Evolutionary conservation across 768 basidiomycete species (phyloP).

Genomic region (Boletus pseudopeckii): DNA sequence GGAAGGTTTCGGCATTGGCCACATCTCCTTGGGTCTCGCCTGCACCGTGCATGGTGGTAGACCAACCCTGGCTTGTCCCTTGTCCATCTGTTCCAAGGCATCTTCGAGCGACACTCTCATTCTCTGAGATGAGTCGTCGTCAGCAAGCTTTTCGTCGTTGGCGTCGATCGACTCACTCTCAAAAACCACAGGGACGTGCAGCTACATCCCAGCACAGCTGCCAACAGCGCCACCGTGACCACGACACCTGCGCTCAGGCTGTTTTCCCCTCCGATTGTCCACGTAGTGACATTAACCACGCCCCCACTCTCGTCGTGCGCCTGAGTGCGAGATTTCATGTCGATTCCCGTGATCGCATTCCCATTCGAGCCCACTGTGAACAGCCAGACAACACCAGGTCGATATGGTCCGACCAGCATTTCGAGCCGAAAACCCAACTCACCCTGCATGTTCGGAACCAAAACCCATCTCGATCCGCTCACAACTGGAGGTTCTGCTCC

Average conservation of each 20-base stretch:
- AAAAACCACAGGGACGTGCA: constrained; percentile 74
- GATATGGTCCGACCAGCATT: constrained; percentile 1
- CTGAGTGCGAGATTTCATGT: not conserved
- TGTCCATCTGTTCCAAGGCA: not conserved
- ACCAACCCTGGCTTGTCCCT: not conserved
- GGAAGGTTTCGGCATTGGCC: not conserved
- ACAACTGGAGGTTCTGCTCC: not conserved
- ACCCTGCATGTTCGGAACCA: constrained; percentile 14
- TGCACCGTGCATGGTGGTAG: not conserved
- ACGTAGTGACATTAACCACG: constrained; percentile 11
- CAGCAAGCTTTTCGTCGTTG: not conserved
- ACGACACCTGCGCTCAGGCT: constrained; percentile 61
- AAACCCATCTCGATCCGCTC: constrained; percentile 8
- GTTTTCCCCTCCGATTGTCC: not conserved
- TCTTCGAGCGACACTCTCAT: not conserved
- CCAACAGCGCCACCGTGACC: constrained; percentile 72
- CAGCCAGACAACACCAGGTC: not conserved
- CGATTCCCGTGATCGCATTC: not conserved
- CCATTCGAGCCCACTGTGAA: constrained; percentile 2
- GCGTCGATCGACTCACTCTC: constrained; percentile 43
- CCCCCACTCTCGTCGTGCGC: not conserved
- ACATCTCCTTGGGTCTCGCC: not conserved
- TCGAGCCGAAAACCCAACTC: not conserved
- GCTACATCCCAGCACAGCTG: constrained; percentile 51
- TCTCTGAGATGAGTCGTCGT: constrained; percentile 4